Base-by-base conservation (phyloP, 2,329 filamentous ascomycete genomes). In the Botrytis galanthina region DNA sequence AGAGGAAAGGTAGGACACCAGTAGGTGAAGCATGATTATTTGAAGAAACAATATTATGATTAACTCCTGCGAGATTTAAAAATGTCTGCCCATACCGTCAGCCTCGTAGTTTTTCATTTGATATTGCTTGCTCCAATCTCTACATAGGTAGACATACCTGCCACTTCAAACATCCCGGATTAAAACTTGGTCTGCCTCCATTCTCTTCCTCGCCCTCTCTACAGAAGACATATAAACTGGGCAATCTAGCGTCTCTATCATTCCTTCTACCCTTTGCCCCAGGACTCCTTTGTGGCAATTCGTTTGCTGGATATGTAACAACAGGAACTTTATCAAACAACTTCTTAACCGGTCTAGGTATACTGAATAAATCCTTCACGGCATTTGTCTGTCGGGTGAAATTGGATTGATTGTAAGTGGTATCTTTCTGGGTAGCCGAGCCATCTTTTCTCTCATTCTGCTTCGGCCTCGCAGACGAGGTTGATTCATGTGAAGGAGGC, bases 101-200 rank as follows among this genome's bases (percentile, higher is more conserved):
- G 69, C 35, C 51, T 57, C 42, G 39, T 35, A 35, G 42, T 44
- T 37, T 66, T 74, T 54, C 20, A 35, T 39, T 59, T 57, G 8
- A 32, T 46, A 54, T 32, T 44, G 66, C 76, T 54, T 48, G 18
- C 72, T 44, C 26, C 37, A 32, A 39, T 63, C 51, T 42, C 39
- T 42, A 35, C 20, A 18, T 14, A 29, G 26, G 48, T 67, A 72
- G 48, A 82, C 89, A 77, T 79, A 95, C 94, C 92, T 98, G 96
- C 94, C 94, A 98, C 85, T 95, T 97, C 80, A 98, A 86, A 85
- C 96, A 99, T 74, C 91, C 90, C 18, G 96, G 96, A 81, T 98
- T 98, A 84, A 92, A 97, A 76, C 93, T 97, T 39, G 94, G 92
- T 44, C 85, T 83, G 7, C 90, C 90, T 57, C 80, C 80, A 73